Conservation (phyloP, 2,329 filamentous ascomycete genomes). For the Nothopassalora personata region DNA sequence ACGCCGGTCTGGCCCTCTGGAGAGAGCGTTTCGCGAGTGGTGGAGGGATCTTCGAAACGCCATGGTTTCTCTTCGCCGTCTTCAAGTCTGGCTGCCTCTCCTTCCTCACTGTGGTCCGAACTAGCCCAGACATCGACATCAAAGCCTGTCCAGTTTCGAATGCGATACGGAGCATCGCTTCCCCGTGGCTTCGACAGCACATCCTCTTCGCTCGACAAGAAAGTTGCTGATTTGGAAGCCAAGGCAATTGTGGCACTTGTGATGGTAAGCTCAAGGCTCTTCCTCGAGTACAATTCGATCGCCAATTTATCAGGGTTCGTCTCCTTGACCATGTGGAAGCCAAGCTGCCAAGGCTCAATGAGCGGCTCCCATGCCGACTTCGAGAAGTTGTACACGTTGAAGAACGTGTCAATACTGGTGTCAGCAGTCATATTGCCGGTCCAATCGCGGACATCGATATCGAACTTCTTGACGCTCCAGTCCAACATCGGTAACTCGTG, state of each 20-base stretch:
- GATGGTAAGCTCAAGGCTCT: constrained; percentile 83
- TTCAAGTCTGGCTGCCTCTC: constrained; percentile 68
- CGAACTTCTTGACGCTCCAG: constrained; percentile 86
- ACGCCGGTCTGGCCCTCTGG: constrained; percentile 75
- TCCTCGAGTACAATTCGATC: constrained; percentile 81
- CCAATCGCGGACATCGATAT: constrained; percentile 82
- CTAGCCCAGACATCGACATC: constrained; percentile 79
- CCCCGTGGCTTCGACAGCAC: constrained; percentile 89
- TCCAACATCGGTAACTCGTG: constrained; percentile 95
- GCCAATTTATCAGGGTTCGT: constrained; percentile 69
- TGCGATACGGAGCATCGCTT: constrained; percentile 84
- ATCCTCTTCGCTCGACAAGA: constrained; percentile 82
- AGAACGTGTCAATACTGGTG: constrained; percentile 84
- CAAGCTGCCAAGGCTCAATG: constrained; percentile 94
- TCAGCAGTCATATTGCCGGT: constrained; percentile 81
- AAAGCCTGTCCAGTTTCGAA: constrained; percentile 94
- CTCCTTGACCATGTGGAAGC: constrained; percentile 78
- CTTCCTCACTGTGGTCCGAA: constrained; percentile 59
- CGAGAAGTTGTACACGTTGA: constrained; percentile 98
- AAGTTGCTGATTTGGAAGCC: constrained; percentile 86
- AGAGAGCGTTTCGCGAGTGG: constrained; percentile 87
- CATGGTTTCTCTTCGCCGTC: constrained; percentile 91
- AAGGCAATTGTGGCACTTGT: constrained; percentile 92
- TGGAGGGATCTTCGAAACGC: constrained; percentile 95
- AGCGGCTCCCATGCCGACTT: constrained; percentile 98